A percentile compares a stretch with the other conserved stretches of the same genome.
Evolutionary conservation across 2,329 filamentous ascomycete species (phyloP).

Genomic region (Penicillium sp.): DNA sequence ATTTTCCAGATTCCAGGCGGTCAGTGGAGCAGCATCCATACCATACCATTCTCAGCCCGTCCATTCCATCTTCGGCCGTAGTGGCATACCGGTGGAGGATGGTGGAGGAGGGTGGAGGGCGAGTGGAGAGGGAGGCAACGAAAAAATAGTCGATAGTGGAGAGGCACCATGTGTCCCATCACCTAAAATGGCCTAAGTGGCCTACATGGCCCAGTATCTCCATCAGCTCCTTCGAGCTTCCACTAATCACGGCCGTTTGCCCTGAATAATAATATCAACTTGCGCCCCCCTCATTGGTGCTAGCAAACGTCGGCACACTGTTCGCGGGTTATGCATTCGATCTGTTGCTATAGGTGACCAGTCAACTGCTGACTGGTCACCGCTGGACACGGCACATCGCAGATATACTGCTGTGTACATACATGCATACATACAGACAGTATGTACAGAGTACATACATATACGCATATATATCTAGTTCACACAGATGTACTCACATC

Average conservation of each 20-base stretch:
- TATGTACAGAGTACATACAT: no score
- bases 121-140: slow-evolving; percentile 14
- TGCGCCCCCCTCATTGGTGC: slow-evolving; percentile 19
- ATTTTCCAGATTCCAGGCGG: slow-evolving; percentile 15
- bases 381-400: slow-evolving; percentile 15
- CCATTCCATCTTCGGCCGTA: slow-evolving; percentile 27
- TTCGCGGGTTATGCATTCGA: slow-evolving; percentile 18
- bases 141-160: slow-evolving; percentile 12
- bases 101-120: not conserved
- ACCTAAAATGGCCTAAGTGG: slow-evolving; percentile 15
- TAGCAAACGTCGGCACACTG: slow-evolving; percentile 1
- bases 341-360: slow-evolving; percentile 27
- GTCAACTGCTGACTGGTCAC: slow-evolving; percentile 17
- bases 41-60: slow-evolving; percentile 13
- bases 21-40: slow-evolving; percentile 19
- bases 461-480: no score
- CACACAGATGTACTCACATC: no score
- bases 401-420: not conserved
- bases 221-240: slow-evolving; percentile 6
- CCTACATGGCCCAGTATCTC: slow-evolving; percentile 16
- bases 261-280: slow-evolving; percentile 21
- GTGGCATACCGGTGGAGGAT: slow-evolving; percentile 21
- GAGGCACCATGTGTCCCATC: slow-evolving; percentile 28
- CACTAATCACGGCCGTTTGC: slow-evolving; percentile 15
- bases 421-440: no score